Conservation (phyloP, 768 basidiomycete species). For the Sporobolomyces roseus region DNA sequence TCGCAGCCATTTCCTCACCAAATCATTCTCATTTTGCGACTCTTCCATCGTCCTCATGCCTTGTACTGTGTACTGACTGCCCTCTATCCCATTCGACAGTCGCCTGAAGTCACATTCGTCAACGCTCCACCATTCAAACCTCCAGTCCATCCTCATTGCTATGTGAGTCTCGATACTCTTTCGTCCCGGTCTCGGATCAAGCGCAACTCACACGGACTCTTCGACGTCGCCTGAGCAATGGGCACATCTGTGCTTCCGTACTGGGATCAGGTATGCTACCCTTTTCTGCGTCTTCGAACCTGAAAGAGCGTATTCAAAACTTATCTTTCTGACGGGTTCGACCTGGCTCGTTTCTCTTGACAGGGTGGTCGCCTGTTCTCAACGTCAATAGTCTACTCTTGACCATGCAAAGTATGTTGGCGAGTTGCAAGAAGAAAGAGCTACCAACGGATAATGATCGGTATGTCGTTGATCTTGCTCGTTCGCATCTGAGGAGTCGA, state of each 20-base stretch:
- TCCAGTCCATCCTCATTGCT: constrained; percentile 84
- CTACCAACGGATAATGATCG: constrained; percentile 76
- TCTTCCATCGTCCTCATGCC: too few relatives aligned
- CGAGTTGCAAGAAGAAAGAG: constrained; percentile 75
- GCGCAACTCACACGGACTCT: too few relatives aligned
- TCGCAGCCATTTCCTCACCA: too few relatives aligned
- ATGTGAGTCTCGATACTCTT: too few relatives aligned
- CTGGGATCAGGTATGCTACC: constrained; percentile 57
- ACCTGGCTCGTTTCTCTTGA: too few relatives aligned
- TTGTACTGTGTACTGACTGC: too few relatives aligned
- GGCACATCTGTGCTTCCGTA: constrained; percentile 81
- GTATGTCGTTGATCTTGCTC: constrained; percentile 56
- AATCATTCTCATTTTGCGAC: constrained; percentile 4
- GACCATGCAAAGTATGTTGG: constrained; percentile 86
- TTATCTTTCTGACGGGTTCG: background rate
- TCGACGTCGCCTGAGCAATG: too few relatives aligned
- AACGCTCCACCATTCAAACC: constrained; percentile 61
- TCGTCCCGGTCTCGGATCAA: too few relatives aligned
- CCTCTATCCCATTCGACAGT: too few relatives aligned
- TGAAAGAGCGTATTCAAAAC: too few relatives aligned
- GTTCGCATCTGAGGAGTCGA: too few relatives aligned
- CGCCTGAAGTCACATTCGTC: constrained; percentile 82
- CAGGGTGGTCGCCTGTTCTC: constrained; percentile 84
- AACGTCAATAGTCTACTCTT: constrained; percentile 49
- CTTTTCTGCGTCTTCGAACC: too few relatives aligned